Base-by-base conservation (phyloP, 129 eudicot genomes). In the Lonicera japonica region DNA sequence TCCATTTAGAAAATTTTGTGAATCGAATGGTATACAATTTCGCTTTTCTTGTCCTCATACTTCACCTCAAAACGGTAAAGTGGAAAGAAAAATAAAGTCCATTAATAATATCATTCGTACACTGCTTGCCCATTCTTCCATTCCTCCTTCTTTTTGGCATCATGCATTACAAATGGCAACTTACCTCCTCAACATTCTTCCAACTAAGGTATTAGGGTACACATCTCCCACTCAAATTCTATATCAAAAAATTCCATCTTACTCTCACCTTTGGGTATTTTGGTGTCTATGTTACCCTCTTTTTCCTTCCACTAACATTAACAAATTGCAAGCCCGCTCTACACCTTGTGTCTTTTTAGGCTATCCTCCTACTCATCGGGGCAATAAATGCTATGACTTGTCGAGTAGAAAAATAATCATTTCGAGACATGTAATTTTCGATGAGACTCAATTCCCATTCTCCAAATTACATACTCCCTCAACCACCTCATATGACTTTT, bases 231-330 rank as follows among this genome's bases (percentile, higher is more conserved):
- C 13, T 43, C n/a, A 52, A 23, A 3, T 24, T 47, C 64, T 67
- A 2, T 67, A n/a, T 17, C 5, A 6, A 3, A 9, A 8, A 8
- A 4, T 24, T 60, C 74, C n/a, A 2, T 0, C 65, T n/a, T 74
- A 60, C 39, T 4, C 25, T 45, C 74, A 67, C 40, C 64, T 74
- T 13, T 61, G 62, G 34, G 66, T 63, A 6, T 63, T 74, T 67
- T 58, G 74, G 64, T 74, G 74, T 18, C 20, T 68, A 5, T 69
- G 75, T 39, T 69, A 19, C 16, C 75, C 75, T n/a, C 39, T 23
- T 20, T 22, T 68, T 13, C 50, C 29, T 16, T 23, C 70, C 16
- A 54, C 70, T 5, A 48, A 25, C 16, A 40, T 25, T 11, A 25
- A 75, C 36, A n/a, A n/a, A n/a, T n/a, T n/a, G n/a, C n/a, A n/a